These are phyloP conservation scores for Trichoderma simmonsii DNA, from an alignment of 2,329 filamentous ascomycete genomes.

Conservation along the genomic window DNA sequence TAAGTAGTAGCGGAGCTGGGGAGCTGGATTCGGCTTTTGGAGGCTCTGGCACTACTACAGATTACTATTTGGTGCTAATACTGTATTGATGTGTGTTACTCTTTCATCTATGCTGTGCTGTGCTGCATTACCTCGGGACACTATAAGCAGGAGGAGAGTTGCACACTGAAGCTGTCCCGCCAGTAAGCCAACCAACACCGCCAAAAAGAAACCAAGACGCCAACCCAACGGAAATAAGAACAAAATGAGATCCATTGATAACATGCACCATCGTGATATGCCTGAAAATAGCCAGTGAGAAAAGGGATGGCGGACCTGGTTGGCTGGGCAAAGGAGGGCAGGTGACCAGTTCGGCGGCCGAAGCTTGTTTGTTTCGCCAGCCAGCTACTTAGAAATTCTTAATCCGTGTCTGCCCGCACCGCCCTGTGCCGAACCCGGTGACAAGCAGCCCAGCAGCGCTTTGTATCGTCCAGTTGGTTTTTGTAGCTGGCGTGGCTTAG, in stretches of 20 bases:
- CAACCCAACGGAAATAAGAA: not conserved
- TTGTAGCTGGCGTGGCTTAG: not conserved
- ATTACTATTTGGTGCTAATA: not conserved
- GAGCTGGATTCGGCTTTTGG: not conserved
- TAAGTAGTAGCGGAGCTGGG: not conserved
- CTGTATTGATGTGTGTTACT: not conserved
- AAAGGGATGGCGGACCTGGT: not conserved
- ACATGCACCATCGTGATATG: not conserved
- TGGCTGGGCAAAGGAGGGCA: not conserved
- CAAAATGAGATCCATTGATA: not conserved
- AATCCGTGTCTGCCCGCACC: slow-evolving; percentile 12
- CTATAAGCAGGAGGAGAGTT: not conserved
- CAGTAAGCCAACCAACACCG: not conserved
- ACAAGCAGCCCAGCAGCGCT: not conserved
- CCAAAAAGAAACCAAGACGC: not conserved
- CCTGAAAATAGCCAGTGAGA: not conserved
- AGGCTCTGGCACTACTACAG: not conserved
- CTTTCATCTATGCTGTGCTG: not conserved
- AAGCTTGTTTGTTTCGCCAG: not conserved
- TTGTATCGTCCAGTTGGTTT: not conserved
- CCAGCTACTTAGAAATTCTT: too few species aligned
- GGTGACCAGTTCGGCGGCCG: not conserved
- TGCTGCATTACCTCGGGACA: not conserved
- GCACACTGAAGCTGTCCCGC: not conserved
- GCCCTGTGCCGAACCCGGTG: slow-evolving; percentile 4